A percentile compares a stretch with the other conserved stretches of the same genome.
Evolutionary conservation across 148 eudicot genomes (phyloP).

Genomic region (Nepenthes gracilis): DNA sequence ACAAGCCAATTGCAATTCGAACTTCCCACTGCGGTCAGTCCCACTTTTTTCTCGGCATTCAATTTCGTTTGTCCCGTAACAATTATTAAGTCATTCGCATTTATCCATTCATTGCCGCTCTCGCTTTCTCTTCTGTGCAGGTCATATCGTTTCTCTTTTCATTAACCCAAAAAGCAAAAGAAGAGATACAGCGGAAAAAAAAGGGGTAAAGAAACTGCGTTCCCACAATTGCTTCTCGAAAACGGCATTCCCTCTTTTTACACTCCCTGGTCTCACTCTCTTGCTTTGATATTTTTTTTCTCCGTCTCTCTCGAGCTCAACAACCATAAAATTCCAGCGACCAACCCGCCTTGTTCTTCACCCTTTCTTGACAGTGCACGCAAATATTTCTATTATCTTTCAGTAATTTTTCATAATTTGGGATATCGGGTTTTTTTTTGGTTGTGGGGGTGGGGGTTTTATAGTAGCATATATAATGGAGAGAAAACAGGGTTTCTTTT

Average conservation of each 20-base stretch:
- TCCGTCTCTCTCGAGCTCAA: background rate
- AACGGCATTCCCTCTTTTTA: slow-evolving; percentile 26
- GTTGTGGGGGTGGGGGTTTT: background rate
- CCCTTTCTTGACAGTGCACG: too few species aligned
- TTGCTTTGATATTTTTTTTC: background rate
- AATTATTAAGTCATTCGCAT: too few species aligned
- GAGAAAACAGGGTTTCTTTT: slow-evolving; percentile 64
- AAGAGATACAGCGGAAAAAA: background rate
- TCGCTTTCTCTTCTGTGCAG: too few species aligned
- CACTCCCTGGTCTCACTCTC: background rate
- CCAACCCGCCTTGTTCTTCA: background rate
- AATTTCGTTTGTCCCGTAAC: too few species aligned
- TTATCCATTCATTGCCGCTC: too few species aligned
- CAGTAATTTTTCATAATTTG: too few species aligned
- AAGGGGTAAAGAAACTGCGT: slow-evolving; percentile 2
- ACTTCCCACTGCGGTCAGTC: too few species aligned
- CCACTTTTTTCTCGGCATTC: too few species aligned
- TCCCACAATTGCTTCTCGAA: slow-evolving; percentile 25
- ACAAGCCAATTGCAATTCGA: too few species aligned
- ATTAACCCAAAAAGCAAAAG: background rate
- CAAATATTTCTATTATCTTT: too few species aligned
- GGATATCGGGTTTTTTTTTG: background rate
- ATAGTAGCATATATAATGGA: slow-evolving; percentile 29
- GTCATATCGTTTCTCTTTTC: too few species aligned
- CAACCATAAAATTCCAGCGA: background rate